phyloP scores from a whole-genome alignment of 148 eudicot genomes.

The Rhododendron vialii region DNA sequence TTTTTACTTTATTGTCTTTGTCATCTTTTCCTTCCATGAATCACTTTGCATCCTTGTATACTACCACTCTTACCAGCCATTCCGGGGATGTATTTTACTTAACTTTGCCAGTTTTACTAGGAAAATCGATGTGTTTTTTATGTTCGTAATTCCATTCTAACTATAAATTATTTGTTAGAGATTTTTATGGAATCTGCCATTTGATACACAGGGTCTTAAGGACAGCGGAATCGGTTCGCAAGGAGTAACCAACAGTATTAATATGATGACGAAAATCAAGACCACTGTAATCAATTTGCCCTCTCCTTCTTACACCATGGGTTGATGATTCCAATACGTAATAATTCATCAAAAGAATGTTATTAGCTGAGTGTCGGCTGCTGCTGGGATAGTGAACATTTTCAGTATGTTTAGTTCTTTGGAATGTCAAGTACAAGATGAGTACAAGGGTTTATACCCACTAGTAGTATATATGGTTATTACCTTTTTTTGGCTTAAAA shows the following conservation, averaged over 20 bases:
- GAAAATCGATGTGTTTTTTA: background rate
- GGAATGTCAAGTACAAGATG: background rate
- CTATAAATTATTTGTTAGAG: background rate
- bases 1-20: background rate
- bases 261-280: slow-evolving; percentile 93
- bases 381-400: background rate
- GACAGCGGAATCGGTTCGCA: slow-evolving; percentile 99
- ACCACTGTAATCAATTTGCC: slow-evolving; percentile 98
- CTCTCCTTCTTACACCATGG: slow-evolving; percentile 79
- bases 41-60: background rate
- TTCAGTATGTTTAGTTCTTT: background rate
- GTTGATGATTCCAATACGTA: slow-evolving; percentile 28
- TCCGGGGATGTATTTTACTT: background rate
- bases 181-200: background rate
- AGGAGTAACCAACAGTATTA: slow-evolving; percentile 91
- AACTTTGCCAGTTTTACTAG: background rate
- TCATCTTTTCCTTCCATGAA: background rate
- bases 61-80: background rate
- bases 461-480: background rate
- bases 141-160: background rate
- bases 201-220: slow-evolving; percentile 59
- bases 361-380: background rate
- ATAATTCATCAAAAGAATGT: background rate
- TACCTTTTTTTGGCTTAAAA: background rate
- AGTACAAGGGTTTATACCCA: background rate